Evolutionary conservation across 2,329 filamentous ascomycete species (phyloP), one percentile per base, ranked within the genome.

Genomic region (Monilinia polystroma): DNA sequence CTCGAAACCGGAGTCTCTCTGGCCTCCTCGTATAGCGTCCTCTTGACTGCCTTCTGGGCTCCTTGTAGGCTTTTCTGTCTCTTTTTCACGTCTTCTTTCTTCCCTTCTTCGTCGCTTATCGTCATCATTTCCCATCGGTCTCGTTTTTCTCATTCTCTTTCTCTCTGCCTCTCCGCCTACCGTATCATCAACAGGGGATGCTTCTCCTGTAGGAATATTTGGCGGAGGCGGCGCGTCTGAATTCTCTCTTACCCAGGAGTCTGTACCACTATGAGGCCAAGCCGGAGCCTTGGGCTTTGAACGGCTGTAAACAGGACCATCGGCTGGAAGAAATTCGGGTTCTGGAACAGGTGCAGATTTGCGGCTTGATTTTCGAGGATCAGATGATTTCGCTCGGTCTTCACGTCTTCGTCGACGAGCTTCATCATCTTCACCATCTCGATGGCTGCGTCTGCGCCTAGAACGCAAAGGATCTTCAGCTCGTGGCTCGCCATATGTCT

Each of bases 221-320:
- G 84, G 85, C 2, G 86, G 85, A 3, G 85, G 85, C 1, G 84
- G 84, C 3, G 85, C 85, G 71, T 87, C 86, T 2, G 83, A 85
- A 71, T 87, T 83, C 16, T 88, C 85, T 75, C 87, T 87, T 5
- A 88, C 86, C 87, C 87, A 89, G 0, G 85, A 88, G 11, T 84
- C 85, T 0, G 86, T 88, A 35, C 86, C 86, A 8, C 84, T 87
- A 73, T 87, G 84, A 23, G 86, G 86, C 86, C 86, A 88, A 12
- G 79, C 79, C 11, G 80, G 69, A 62, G 73, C 77, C 32, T 71
- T 75, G 66, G 72, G 73, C 47, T 68, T 73, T 10, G 73, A 71
- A 59, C 71, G 70, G 59, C 69, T 73, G 49, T 73, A 71, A 18
- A 74, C 72, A 20, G 69, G 72, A 4, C 72, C 74, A 60, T 75